Conservation (phyloP, 331 rosid species). For the Rosa hybrid region DNA sequence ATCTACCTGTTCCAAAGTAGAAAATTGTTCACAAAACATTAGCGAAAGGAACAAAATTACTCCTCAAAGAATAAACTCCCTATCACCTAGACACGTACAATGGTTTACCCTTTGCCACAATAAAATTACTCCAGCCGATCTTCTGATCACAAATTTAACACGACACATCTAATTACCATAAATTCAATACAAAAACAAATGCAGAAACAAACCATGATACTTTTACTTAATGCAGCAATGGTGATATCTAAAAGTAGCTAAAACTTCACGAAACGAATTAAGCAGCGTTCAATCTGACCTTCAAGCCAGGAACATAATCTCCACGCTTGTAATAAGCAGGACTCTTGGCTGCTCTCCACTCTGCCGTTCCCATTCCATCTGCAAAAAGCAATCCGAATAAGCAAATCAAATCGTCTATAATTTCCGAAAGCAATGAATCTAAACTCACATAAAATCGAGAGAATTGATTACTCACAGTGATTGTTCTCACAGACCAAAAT, state of each 20-base stretch:
- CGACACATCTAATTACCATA: too few species aligned
- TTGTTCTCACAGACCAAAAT: conserved; percentile 95
- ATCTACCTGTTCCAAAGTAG: conserved; percentile 63
- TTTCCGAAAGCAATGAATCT: neutral
- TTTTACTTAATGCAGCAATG: too few species aligned
- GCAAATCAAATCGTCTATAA: neutral
- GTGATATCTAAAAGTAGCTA: neutral
- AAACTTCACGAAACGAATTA: neutral
- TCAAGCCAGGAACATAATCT: conserved; percentile 94
- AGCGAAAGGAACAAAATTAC: neutral
- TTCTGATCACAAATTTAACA: neutral
- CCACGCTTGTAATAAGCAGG: conserved; percentile 95
- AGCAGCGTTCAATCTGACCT: conserved; percentile 43
- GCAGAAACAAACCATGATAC: too few species aligned
- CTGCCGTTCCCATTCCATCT: conserved; percentile 99
- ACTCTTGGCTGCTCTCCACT: conserved; percentile 95
- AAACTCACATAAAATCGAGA: neutral
- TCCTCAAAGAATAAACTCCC: neutral
- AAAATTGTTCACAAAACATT: conserved; percentile 7
- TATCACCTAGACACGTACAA: too few species aligned
- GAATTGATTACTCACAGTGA: conserved; percentile 58
- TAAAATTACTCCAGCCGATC: neutral
- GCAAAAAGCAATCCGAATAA: conserved; percentile 4
- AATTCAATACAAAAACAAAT: too few species aligned
- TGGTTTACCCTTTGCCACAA: neutral